These are phyloP conservation scores for Postia placenta DNA, from an alignment of 768 basidiomycete genomes.

Conservation along the genomic window DNA sequence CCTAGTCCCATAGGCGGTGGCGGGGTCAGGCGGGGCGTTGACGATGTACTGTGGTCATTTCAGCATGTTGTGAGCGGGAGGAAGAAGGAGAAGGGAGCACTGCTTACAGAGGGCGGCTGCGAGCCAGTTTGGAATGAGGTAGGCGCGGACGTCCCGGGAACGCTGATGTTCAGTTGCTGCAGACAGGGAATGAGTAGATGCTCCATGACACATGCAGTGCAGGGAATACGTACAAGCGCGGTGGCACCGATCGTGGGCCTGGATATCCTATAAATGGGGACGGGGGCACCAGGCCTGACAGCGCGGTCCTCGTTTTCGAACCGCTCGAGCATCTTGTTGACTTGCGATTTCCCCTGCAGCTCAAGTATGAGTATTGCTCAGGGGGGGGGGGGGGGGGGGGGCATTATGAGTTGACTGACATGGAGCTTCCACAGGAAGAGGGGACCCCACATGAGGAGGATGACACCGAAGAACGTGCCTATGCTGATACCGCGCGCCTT, in stretches of 20 bases:
- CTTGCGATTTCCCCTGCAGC: constrained; percentile 36
- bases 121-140: constrained; percentile 37
- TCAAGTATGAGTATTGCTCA: no score
- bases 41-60: constrained; percentile 27
- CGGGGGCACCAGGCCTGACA: constrained; percentile 15
- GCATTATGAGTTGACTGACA: constrained; percentile 13
- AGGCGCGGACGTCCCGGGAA: constrained; percentile 27
- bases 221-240: constrained; percentile 25
- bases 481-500: constrained; percentile 32
- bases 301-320: constrained; percentile 38
- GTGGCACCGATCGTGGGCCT: constrained; percentile 34
- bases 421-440: constrained; percentile 43
- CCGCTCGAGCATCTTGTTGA: constrained; percentile 29
- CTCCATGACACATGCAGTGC: background rate
- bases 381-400: background rate
- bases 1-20: constrained; percentile 17
- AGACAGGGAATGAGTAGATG: background rate
- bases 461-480: constrained; percentile 30
- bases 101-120: constrained; percentile 37
- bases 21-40: constrained; percentile 30
- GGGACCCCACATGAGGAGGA: constrained; percentile 35
- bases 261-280: constrained; percentile 37
- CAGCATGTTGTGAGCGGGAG: background rate
- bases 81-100: background rate
- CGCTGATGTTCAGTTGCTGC: constrained; percentile 34